Percentiles rank a stretch among this genome's conserved stretches.
These are phyloP conservation scores for Cryphonectria carpinicola DNA, from an alignment of 2,329 filamentous ascomycete genomes.

Conservation along the genomic window DNA sequence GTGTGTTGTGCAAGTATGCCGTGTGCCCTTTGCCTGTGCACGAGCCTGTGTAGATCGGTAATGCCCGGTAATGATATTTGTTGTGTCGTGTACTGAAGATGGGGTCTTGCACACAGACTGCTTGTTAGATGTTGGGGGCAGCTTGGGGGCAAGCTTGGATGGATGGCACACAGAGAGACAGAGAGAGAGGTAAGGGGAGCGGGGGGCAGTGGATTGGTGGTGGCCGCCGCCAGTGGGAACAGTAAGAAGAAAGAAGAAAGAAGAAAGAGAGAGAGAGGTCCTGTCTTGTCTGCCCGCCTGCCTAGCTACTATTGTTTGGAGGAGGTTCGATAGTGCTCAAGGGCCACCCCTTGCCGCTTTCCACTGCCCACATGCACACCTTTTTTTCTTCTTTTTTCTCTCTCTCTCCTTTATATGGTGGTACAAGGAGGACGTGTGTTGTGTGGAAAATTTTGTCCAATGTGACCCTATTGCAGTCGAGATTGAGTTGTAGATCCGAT, in stretches of 20 bases:
- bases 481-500: constrained; percentile 21
- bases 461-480: constrained; percentile 29
- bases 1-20: constrained; percentile 1
- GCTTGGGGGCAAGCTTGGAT: constrained; percentile 3
- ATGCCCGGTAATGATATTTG: constrained; percentile 5
- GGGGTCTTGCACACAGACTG: not conserved
- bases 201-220: not conserved
- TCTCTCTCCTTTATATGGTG: too few relatives aligned
- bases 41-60: constrained; percentile 12
- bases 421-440: not conserved
- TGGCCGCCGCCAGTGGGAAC: not conserved
- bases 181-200: constrained; percentile 7
- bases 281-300: constrained; percentile 14
- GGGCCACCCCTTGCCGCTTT: constrained; percentile 22
- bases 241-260: too few relatives aligned
- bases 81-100: not conserved
- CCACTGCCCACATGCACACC: constrained; percentile 11
- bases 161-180: constrained; percentile 2
- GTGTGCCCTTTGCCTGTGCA: not conserved
- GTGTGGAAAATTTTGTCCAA: constrained; percentile 5
- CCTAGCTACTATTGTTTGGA: constrained; percentile 17
- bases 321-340: constrained; percentile 18
- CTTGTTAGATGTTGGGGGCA: not conserved
- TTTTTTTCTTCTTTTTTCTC: too few relatives aligned
- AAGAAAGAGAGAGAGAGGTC: not conserved